Base-by-base conservation (phyloP, 192 early-diverging fungal genomes). In the Paraglomus occultum region DNA sequence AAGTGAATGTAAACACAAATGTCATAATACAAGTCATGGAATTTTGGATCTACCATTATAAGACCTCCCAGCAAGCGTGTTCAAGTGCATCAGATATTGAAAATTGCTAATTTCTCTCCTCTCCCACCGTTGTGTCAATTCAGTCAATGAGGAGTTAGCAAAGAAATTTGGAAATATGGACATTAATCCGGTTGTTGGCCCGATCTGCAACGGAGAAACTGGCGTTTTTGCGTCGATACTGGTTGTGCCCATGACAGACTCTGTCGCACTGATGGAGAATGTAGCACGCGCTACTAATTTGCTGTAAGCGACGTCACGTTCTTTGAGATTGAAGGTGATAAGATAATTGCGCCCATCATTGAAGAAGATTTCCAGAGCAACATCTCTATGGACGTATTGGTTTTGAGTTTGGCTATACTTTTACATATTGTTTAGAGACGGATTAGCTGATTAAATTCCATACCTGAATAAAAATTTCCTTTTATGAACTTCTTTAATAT, bases 81-180 rank as follows among this genome's bases (percentile, higher is more conserved):
- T 98, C 8, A 98, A 82, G 44, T 87, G 84, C 92, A 97, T 96
- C 61, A 98, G 67, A 60, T 98, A 98, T 74, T 98, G 95, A 76
- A 97, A 98, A 68, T 98, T 98, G 51, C 89, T 89, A 47, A 98
- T 89, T 73, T 95, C 92, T 22, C 91, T 78, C 39, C 81, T 83
- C 68, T 90, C 84, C 96, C 96, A 98, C 45, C 84, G 79, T 64
- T 90, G 84, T 0, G 91, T 92, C 62, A 94, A 75, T 31, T 88
- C 87, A 7, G 78, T 79, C 44, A 91, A 77, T 0, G 82, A 81
- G 12, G 87, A 84, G 11, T 79, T 86, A 22, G 82, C 82, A 71
- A 89, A 89, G 38, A 92, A 79, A 59, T 85, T 88, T 14, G 80
- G 72, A 5, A 90, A 78, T 45, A 79, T 81, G 49, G 86, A 77